Percentiles rank a stretch among this genome's conserved stretches.
These are phyloP conservation scores for Pyrus pyrifolia DNA, from an alignment of 306 rosid genomes.

Conservation along the genomic window DNA sequence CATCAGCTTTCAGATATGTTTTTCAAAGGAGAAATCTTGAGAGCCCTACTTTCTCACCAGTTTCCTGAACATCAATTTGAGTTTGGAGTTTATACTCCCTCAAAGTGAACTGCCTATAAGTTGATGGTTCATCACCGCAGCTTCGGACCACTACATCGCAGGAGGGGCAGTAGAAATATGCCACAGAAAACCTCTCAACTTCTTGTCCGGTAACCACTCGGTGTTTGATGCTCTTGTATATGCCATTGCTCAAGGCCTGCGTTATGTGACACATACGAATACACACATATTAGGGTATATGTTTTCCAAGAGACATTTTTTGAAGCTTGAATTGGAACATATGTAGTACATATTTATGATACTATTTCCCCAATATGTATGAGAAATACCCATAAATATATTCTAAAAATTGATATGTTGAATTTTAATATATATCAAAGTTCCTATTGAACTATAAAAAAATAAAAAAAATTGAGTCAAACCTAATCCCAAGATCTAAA, in stretches of 20 bases:
- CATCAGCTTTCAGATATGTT: neutral
- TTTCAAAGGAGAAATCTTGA: constrained; percentile 42
- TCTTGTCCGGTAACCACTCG: constrained; percentile 35
- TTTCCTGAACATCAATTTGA: constrained; percentile 44
- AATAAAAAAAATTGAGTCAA: too few species aligned
- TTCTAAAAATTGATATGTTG: too few species aligned
- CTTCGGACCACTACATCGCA: constrained; percentile 40
- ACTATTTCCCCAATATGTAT: too few species aligned
- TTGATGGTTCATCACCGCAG: constrained; percentile 10
- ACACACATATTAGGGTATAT: neutral
- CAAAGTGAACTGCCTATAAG: constrained; percentile 52
- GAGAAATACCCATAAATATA: too few species aligned
- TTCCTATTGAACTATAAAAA: too few species aligned
- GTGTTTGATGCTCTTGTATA: constrained; percentile 59
- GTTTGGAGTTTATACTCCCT: constrained; percentile 41
- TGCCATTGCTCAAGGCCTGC: constrained; percentile 73
- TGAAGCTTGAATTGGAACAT: too few species aligned
- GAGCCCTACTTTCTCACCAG: constrained; percentile 72
- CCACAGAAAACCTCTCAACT: constrained; percentile 57
- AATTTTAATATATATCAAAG: too few species aligned
- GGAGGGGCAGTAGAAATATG: constrained; percentile 63
- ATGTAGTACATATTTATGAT: too few species aligned
- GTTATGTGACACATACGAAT: neutral
- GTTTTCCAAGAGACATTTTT: too few species aligned
- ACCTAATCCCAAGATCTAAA: too few species aligned